Conservation (phyloP, 2,329 filamentous ascomycete species). For the Dendryphion nanum region DNA sequence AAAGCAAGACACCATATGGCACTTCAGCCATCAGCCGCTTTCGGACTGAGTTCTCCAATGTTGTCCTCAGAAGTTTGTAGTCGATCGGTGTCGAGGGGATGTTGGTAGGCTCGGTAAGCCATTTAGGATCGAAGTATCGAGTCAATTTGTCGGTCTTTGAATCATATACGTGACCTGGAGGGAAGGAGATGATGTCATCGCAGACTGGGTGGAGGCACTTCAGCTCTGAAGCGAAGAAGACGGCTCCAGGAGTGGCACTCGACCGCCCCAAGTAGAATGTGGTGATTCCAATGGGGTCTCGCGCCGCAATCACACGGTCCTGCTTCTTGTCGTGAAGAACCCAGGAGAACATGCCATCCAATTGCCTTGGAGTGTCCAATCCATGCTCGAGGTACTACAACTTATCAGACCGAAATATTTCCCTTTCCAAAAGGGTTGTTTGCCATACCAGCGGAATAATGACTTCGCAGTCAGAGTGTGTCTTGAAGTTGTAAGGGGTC, state of each 20-base stretch:
- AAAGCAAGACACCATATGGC: slow-evolving; percentile 92
- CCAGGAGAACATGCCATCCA: slow-evolving; percentile 99
- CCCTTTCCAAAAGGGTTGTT: not conserved
- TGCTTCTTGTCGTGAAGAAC: slow-evolving; percentile 95
- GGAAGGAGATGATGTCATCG: slow-evolving; percentile 92
- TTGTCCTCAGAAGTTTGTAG: slow-evolving; percentile 75
- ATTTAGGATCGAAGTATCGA: slow-evolving; percentile 86
- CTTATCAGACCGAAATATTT: not conserved
- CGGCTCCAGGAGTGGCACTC: slow-evolving; percentile 75
- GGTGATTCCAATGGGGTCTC: slow-evolving; percentile 95
- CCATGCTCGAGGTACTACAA: slow-evolving; percentile 84
- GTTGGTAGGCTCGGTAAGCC: slow-evolving; percentile 77
- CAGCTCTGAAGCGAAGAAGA: slow-evolving; percentile 96
- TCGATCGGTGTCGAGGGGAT: slow-evolving; percentile 80
- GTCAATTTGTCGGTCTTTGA: slow-evolving; percentile 83
- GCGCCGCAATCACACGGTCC: slow-evolving; percentile 88
- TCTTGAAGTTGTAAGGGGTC: slow-evolving; percentile 93
- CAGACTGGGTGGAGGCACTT: slow-evolving; percentile 92
- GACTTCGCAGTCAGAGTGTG: slow-evolving; percentile 96
- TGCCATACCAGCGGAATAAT: slow-evolving; percentile 92
- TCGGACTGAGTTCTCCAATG: slow-evolving; percentile 85
- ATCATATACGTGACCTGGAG: slow-evolving; percentile 93
- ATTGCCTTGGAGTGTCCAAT: slow-evolving; percentile 84
- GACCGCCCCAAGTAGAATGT: slow-evolving; percentile 94
- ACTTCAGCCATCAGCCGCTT: slow-evolving; percentile 99